Evolutionary conservation across 2,329 filamentous ascomycete genomes (phyloP).

Genomic region (Phialocephala sp.): DNA sequence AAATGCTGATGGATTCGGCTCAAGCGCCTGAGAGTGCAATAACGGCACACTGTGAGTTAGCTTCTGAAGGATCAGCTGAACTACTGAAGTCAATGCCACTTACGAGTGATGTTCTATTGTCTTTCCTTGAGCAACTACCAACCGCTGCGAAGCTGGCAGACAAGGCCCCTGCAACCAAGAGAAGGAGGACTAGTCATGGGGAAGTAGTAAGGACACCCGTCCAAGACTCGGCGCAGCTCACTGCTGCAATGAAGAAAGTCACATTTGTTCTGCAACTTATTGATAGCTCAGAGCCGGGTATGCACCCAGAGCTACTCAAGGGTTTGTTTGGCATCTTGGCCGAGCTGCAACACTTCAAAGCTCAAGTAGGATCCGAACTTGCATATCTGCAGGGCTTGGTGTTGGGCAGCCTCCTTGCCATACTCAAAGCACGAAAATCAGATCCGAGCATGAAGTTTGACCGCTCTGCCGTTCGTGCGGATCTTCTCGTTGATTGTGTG

Average conservation of each 20-base stretch:
- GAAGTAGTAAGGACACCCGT: conserved; percentile 66
- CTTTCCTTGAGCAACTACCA: conserved; percentile 76
- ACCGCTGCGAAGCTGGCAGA: conserved; percentile 74
- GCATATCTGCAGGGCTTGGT: conserved; percentile 89
- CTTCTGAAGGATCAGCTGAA: conserved; percentile 69
- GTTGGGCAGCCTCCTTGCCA: conserved; percentile 79
- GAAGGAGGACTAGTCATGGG: conserved; percentile 77
- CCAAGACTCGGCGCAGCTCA: conserved; percentile 69
- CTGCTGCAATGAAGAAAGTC: conserved; percentile 72
- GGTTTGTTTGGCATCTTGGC: conserved; percentile 84
- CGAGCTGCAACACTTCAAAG: conserved; percentile 84
- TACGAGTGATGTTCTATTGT: conserved; percentile 72
- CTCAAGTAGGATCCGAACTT: conserved; percentile 81
- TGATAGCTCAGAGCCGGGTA: conserved; percentile 77
- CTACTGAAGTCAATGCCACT: conserved; percentile 76
- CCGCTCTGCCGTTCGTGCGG: conserved; percentile 79
- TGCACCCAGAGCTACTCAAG: conserved; percentile 77
- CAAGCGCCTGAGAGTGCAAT: conserved; percentile 48
- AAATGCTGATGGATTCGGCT: conserved; percentile 66
- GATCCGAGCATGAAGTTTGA: conserved; percentile 71
- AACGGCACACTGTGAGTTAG: conserved; percentile 42
- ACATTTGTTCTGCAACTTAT: conserved; percentile 90
- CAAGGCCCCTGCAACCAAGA: conserved; percentile 76
- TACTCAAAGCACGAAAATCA: conserved; percentile 77
- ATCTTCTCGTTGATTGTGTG: conserved; percentile 92